These are phyloP conservation scores for Cerioporus squamosus DNA, from an alignment of 1,284 basidiomycete species.

Conservation along the genomic window DNA sequence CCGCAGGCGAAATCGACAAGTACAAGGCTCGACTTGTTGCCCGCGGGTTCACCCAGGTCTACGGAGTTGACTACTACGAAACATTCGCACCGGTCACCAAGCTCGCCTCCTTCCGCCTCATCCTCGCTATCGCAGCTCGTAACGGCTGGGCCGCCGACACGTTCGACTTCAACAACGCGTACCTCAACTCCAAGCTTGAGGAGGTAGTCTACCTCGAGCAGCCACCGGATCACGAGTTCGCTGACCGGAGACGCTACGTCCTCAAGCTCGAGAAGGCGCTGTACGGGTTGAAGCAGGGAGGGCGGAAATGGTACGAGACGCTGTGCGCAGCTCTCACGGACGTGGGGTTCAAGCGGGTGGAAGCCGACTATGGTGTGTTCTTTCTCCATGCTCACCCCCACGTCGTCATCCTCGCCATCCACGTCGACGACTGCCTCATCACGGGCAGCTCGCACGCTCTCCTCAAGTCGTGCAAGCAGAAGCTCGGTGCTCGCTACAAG, in stretches of 20 bases:
- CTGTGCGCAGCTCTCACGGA: conserved; percentile 9
- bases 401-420: conserved; percentile 9
- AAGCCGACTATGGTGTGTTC: no score
- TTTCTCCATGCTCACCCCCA: no score
- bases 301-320: conserved; percentile 24
- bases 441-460: conserved; percentile 16
- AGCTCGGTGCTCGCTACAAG: conserved; percentile 31
- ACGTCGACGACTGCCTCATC: conserved; percentile 37
- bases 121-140: conserved; percentile 39
- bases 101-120: conserved; percentile 29
- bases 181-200: conserved; percentile 40
- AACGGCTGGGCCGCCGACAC: conserved; percentile 38
- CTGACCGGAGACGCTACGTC: neutral
- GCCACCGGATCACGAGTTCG: conserved; percentile 30
- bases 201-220: conserved; percentile 38
- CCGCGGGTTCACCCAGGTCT: conserved; percentile 43
- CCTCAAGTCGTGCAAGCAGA: conserved; percentile 23
- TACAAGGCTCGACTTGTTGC: conserved; percentile 46
- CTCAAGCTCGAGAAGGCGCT: conserved; percentile 15
- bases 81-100: conserved; percentile 37
- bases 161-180: conserved; percentile 47
- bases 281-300: conserved; percentile 33
- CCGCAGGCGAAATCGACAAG: conserved; percentile 32
- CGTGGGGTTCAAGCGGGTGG: no score
- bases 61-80: conserved; percentile 42